A percentile compares a stretch with the other conserved stretches of the same genome.
Evolutionary conservation across 2,329 filamentous ascomycete species (phyloP).

Genomic region (Mollisiaceae sp.): DNA sequence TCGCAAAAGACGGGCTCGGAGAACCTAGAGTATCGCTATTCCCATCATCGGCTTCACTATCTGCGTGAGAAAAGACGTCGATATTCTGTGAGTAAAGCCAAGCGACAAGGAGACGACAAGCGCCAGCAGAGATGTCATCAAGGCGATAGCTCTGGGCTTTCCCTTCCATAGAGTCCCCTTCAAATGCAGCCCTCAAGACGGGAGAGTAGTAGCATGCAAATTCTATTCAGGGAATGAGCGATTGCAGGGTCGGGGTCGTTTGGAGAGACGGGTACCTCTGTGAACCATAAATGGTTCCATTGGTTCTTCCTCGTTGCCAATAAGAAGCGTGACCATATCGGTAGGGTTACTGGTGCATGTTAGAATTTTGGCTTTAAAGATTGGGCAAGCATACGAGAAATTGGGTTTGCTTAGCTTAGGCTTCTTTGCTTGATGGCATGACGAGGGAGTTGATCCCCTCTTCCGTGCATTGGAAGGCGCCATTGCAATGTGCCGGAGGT

Average conservation of each 20-base stretch:
- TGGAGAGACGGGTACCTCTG: no score
- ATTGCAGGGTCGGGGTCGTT: no score
- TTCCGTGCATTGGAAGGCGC: no score
- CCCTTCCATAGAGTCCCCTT: neutral
- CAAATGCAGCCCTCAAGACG: neutral
- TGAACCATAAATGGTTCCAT: neutral
- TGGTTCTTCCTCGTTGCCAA: slow-evolving; percentile 1
- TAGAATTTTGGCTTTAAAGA: neutral
- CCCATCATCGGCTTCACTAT: neutral
- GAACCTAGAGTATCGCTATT: neutral
- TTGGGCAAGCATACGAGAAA: neutral
- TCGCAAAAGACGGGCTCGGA: no score
- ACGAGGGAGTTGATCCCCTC: no score
- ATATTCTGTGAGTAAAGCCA: neutral
- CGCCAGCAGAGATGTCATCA: neutral
- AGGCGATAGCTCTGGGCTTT: neutral
- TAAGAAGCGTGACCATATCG: neutral
- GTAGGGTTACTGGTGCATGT: neutral
- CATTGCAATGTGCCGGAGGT: no score
- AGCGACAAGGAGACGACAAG: neutral
- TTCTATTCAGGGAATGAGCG: no score
- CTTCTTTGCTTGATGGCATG: no score
- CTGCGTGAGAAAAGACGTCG: neutral
- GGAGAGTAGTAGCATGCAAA: neutral
- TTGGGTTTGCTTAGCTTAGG: neutral